Conservation (phyloP, 257 asterid genomes). For the Ajuga chamaepitys region DNA sequence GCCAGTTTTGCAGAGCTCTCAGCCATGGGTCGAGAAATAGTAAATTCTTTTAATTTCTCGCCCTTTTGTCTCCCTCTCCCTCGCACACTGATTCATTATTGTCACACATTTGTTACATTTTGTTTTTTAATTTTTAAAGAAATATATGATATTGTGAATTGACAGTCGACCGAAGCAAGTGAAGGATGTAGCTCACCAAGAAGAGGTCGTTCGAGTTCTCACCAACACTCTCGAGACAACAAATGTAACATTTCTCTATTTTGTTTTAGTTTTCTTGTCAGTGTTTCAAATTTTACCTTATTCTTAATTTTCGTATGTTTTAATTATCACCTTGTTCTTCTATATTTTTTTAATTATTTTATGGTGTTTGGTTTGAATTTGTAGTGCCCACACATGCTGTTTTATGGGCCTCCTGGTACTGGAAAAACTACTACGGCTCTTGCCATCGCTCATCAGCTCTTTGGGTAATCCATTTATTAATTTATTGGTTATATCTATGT, state of each 20-base stretch:
- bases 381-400: slow-evolving; percentile 94
- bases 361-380: slow-evolving; percentile 1
- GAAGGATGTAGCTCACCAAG: slow-evolving; percentile 98
- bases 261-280: neutral
- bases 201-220: slow-evolving; percentile 94
- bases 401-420: slow-evolving; percentile 98
- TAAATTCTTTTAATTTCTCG: slow-evolving; percentile 10
- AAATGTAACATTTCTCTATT: slow-evolving; percentile 36
- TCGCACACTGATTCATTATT: neutral
- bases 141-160: slow-evolving; percentile 7
- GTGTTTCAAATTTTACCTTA: neutral
- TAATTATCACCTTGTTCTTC: neutral
- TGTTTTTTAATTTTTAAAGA: neutral
- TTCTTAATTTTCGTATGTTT: too few species aligned
- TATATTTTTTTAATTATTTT: neutral
- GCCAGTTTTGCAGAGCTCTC: slow-evolving; percentile 84
- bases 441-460: slow-evolving; percentile 93
- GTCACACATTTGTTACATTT: neutral
- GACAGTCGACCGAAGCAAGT: slow-evolving; percentile 92
- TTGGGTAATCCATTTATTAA: slow-evolving; percentile 52
- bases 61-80: neutral
- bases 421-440: slow-evolving; percentile 96
- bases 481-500: neutral
- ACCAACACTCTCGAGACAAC: slow-evolving; percentile 94
- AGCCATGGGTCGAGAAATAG: slow-evolving; percentile 99